phyloP scores from a whole-genome alignment of 2,329 filamentous ascomycete genomes.

The Cryoendolithus antarcticus region DNA sequence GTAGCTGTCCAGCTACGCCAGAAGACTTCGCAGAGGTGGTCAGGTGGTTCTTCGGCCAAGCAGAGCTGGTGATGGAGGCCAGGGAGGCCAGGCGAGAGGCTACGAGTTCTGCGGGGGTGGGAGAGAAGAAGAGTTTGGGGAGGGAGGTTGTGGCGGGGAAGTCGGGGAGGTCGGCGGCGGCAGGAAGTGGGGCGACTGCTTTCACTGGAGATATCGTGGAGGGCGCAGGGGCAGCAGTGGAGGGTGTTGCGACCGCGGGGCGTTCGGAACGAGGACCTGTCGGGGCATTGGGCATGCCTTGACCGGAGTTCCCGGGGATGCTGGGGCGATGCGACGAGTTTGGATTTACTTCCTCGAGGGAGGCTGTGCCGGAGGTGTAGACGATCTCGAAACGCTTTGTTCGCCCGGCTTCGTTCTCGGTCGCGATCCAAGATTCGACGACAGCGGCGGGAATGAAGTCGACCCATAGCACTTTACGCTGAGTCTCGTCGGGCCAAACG shows the following conservation, averaged over 20 bases:
- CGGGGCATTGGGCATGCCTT: constrained; percentile 15
- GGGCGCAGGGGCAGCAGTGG: background rate
- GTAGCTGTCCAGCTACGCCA: constrained; percentile 22
- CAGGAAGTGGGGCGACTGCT: background rate
- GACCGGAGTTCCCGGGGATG: constrained; percentile 6
- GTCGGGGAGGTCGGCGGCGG: constrained; percentile 21
- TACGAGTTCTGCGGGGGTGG: constrained; percentile 53
- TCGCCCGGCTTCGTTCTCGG: constrained; percentile 43
- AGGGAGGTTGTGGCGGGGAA: constrained; percentile 50
- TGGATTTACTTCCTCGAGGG: constrained; percentile 18
- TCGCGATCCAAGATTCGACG: constrained; percentile 54
- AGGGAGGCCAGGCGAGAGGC: constrained; percentile 52
- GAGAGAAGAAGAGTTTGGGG: constrained; percentile 53
- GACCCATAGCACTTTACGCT: constrained; percentile 71
- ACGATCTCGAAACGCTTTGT: constrained; percentile 57
- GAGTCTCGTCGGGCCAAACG: constrained; percentile 78
- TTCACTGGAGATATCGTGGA: background rate
- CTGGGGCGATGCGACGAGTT: constrained; percentile 1
- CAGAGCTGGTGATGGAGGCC: constrained; percentile 31
- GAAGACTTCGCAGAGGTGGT: background rate
- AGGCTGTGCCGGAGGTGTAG: constrained; percentile 42
- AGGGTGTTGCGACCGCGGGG: constrained; percentile 1
- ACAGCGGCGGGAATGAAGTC: constrained; percentile 75
- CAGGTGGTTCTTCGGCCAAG: constrained; percentile 20
- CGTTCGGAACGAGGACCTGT: constrained; percentile 10